Evolutionary conservation across 2,329 filamentous ascomycete species (phyloP), one percentile per base, ranked within the genome.

Genomic region (Paecilomyces sp.): DNA sequence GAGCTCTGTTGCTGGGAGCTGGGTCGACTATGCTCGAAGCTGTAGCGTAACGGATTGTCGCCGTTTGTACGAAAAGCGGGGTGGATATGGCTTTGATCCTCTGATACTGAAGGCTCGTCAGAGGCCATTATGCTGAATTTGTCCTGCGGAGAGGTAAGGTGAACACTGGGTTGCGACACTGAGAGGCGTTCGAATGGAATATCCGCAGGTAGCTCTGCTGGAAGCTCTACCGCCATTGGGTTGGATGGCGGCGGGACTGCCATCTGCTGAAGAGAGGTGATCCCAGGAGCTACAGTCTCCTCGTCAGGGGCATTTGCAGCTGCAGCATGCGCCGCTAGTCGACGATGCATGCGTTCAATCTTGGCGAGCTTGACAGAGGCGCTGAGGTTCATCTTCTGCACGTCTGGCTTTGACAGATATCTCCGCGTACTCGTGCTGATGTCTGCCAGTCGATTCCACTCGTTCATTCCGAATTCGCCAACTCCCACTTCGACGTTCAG

Each of bases 381-480:
- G 59, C 88, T 85, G 57, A 89, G 80, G 6, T 91, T 90, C 83
- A 91, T 90, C 66, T 79, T 83, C 71, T 96, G 90, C 60, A 95
- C 88, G 0, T 86, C 86, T 11, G 83, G 81, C 62, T 88, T 88
- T 7, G 82, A 79, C 57, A 99, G 83, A 71, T 97, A 99, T 63
- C 88, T 85, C 65, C 90, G 85, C 0, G 94, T 99, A 70, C 88
- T 88, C 13, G 91, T 97, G 78, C 91, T 96, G 76, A 99, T 97
- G 57, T 97, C 93, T 28, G 90, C 88, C n/a, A 97, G 79, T 3
- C 92, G 86, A 68, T 91, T 85, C 94, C 94, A 99, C 73, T 97
- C 94, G 71, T 97, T 99, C 92, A 99, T 97, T 57, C 90, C 93
- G 72, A 97, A 97, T 71, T 97, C 94, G 57, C 93, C 92, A 2